Evolutionary conservation across 306 rosid genomes (phyloP), one percentile per base, ranked within the genome.

Genomic region (Ceratonia siliqua): DNA sequence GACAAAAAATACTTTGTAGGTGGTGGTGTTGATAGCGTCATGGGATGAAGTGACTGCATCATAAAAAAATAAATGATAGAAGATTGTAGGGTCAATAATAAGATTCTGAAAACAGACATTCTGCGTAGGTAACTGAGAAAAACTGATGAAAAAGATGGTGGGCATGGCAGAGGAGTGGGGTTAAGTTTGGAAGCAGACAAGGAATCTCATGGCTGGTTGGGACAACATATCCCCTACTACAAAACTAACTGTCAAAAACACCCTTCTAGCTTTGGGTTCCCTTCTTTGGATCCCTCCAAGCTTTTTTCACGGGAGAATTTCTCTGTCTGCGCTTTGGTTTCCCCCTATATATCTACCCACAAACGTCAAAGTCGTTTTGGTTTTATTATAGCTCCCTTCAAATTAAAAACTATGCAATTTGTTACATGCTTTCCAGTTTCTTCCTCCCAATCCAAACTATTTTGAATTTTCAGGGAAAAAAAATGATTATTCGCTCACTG

Each of bases 231-330:
- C 18, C 33, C 39, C 50, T 24, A 5, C 4, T 15, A n/a, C 0
- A 4, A 21, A 38, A 14, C 75, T 54, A 79, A 74, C 67, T 79
- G 85, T 78, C 81, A 81, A 81, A 88, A 63, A 25, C 72, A 45
- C 36, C 49, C 75, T 79, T 38, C 81, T 56, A 69, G 82, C 61
- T 79, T 68, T 54, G 50, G 76, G 76, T 76, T 61, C 69, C 68
- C 68, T 73, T 78, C 79, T 88, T 72, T 69, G 82, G 72, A 85
- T 88, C 82, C 81, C 76, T 85, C 87, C 90, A 88, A 88, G 70
- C 12, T 73, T 71, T 82, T 56, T 76, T 81, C 88, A 87, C 89
- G 89, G n/a, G n/a, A 85, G 87, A 27, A 72, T 55, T 43, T 72
- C 70, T 56, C 74, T 57, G 22, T 58, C 64, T 15, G 27, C 73